Base-by-base conservation (phyloP, 1,284 basidiomycete genomes). In the Ustilago lituana region DNA sequence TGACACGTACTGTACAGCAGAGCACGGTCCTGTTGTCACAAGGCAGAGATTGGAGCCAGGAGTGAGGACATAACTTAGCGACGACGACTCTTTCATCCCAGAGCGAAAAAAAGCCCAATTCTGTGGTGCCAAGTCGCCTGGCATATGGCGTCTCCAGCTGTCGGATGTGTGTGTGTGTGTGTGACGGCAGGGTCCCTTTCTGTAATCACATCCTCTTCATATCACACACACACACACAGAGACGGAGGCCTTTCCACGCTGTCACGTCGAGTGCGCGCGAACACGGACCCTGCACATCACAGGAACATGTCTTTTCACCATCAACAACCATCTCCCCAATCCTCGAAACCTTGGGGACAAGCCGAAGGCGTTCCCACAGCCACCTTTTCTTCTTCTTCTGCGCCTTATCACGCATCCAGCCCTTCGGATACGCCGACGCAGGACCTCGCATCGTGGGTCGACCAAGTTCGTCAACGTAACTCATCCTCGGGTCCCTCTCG, bases 391-490 rank as follows among this genome's bases (percentile, higher is more conserved):
- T 29, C 37, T 4, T 40, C 37, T 4, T 50, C 48, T 17, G 39
- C 29, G 11, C 24, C 27, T 47, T 47, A 44, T 17, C 29, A 55
- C 36, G 41, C 26, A 29, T 20, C 46, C 15, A 35, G 12, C 41
- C 6, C 47, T 27, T 54, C 51, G 40, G 50, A 52, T n/a, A 31
- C 51, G 47, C 45, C 53, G 49, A 52, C 52, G n/a, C 45, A 55
- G 49, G 56, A 76, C 32, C 57, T 70, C 31, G 67, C 67, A 12
- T 65, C 57, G 24, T 70, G 67, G 67, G 61, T 65, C 15, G 26
- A 58, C 35, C 57, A 65, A 24, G 62, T 70, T 14, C 61, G 67
- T 24, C 61, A 70, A 39, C 67, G 67, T 50, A 64, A 57, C 24
- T 58, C 43, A 17, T 48, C 67, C 15, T 61, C 67, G 9, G 57